phyloP scores from a whole-genome alignment of 2,329 filamentous ascomycete species.

The Trichothecium roseum region DNA sequence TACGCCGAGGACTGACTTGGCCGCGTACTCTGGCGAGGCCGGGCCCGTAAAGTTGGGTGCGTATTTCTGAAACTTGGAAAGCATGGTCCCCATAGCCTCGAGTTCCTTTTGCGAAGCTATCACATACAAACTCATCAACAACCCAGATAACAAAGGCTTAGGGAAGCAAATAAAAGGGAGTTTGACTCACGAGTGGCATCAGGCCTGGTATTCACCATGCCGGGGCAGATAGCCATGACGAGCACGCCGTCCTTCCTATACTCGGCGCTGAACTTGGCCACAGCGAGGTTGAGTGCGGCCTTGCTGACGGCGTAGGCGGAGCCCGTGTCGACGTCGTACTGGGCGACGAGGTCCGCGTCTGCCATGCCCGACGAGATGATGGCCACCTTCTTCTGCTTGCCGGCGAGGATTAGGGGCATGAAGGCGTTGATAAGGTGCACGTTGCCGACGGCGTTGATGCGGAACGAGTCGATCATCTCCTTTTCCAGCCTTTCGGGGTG shows the following conservation, averaged over 20 bases:
- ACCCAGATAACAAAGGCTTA: too few relatives aligned
- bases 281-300: conserved; percentile 35
- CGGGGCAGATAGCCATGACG: conserved; percentile 24
- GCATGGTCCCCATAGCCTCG: neutral
- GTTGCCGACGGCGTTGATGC: conserved; percentile 38
- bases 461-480: conserved; percentile 13
- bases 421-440: conserved; percentile 40
- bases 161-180: too few relatives aligned
- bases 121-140: neutral
- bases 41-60: conserved; percentile 3
- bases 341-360: conserved; percentile 29
- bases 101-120: neutral
- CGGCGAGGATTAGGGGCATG: conserved; percentile 37
- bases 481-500: conserved; percentile 1
- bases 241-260: conserved; percentile 37
- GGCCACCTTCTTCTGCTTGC: conserved; percentile 40
- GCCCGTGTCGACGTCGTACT: conserved; percentile 20
- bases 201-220: conserved; percentile 2
- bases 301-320: conserved; percentile 35
- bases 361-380: conserved; percentile 34
- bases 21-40: conserved; percentile 2
- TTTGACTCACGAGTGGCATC: neutral
- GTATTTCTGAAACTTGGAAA: conserved; percentile 1
- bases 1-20: neutral
- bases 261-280: conserved; percentile 39